phyloP scores from a whole-genome alignment of 495 filamentous ascomycete genomes.

The Lasiosphaeria hispida region DNA sequence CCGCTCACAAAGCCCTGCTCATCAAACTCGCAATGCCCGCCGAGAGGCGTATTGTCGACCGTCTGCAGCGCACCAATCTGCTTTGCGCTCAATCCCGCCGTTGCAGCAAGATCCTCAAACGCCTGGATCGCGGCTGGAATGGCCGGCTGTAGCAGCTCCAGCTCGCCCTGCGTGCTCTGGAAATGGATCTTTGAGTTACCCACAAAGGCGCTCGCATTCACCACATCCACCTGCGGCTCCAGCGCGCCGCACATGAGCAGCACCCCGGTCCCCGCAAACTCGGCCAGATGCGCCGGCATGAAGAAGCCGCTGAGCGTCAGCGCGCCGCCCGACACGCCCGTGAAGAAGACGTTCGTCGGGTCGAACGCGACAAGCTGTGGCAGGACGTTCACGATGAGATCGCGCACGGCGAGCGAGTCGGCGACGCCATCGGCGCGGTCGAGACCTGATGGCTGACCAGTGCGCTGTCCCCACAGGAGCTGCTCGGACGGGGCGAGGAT shows the following conservation, averaged over 20 bases:
- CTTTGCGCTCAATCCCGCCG: constrained; percentile 32
- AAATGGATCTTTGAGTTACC: constrained; percentile 44
- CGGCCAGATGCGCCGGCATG: constrained; percentile 45
- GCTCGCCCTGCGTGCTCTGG: constrained; percentile 48
- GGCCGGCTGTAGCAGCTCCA: constrained; percentile 39
- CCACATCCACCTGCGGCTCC: constrained; percentile 44
- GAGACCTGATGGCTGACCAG: constrained; percentile 45
- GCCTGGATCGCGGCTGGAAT: constrained; percentile 47
- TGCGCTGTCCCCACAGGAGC: constrained; percentile 51
- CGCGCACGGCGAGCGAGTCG: constrained; percentile 46
- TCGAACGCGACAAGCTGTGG: constrained; percentile 48
- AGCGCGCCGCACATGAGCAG: constrained; percentile 50
- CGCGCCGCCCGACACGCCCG: constrained; percentile 46
- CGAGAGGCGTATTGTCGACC: constrained; percentile 46
- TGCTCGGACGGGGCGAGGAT: constrained; percentile 48
- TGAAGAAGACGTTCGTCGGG: constrained; percentile 43
- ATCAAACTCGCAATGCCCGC: constrained; percentile 54
- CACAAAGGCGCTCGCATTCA: constrained; percentile 31
- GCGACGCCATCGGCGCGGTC: constrained; percentile 49
- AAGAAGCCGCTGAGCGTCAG: constrained; percentile 49
- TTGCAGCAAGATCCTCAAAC: constrained; percentile 42
- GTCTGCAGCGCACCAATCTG: constrained; percentile 46
- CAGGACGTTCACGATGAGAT: constrained; percentile 39
- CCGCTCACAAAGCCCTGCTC: constrained; percentile 46
- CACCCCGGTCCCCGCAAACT: constrained; percentile 37